Evolutionary conservation across 2,329 filamentous ascomycete genomes (phyloP).

Genomic region (Fusarium sp.): DNA sequence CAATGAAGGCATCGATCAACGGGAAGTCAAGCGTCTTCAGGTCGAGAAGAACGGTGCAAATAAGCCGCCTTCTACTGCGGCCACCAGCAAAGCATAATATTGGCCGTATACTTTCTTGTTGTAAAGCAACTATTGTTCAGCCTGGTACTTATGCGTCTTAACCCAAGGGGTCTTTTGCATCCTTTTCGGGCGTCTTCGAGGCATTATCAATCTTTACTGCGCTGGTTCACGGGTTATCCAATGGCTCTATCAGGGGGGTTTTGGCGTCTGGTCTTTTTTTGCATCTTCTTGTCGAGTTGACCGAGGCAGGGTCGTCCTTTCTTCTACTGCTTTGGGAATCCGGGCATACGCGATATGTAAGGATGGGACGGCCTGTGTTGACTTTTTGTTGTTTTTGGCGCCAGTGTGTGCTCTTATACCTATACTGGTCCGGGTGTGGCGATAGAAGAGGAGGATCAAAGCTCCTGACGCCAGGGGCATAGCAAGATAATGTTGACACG

Average conservation of each 20-base stretch:
- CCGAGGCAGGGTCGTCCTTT: conserved; percentile 7
- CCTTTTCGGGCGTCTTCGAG: conserved; percentile 20
- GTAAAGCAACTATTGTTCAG: neutral
- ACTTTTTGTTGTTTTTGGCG: conserved; percentile 19
- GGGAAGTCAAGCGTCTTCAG: conserved; percentile 55
- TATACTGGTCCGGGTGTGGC: conserved; percentile 13
- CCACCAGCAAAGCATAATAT: conserved; percentile 28
- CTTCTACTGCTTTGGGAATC: conserved; percentile 4
- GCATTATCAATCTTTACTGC: conserved; percentile 7
- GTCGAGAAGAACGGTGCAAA: conserved; percentile 47
- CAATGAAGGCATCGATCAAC: conserved; percentile 51
- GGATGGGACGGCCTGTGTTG: conserved; percentile 7
- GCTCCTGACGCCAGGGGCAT: conserved; percentile 7
- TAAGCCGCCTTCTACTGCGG: conserved; percentile 26
- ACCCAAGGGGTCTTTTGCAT: conserved; percentile 8
- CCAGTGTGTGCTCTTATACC: conserved; percentile 24
- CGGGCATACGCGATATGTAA: neutral
- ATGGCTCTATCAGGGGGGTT: neutral
- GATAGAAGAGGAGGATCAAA: conserved; percentile 11
- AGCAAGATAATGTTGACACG: conserved; percentile 29
- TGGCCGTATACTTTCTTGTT: neutral
- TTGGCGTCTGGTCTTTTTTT: conserved; percentile 30
- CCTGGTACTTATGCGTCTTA: neutral
- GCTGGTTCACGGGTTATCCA: conserved; percentile 17
- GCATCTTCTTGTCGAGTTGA: conserved; percentile 8